Base-by-base conservation (phyloP, 2,329 filamentous ascomycete species). In the Cyclaneusma minus region DNA sequence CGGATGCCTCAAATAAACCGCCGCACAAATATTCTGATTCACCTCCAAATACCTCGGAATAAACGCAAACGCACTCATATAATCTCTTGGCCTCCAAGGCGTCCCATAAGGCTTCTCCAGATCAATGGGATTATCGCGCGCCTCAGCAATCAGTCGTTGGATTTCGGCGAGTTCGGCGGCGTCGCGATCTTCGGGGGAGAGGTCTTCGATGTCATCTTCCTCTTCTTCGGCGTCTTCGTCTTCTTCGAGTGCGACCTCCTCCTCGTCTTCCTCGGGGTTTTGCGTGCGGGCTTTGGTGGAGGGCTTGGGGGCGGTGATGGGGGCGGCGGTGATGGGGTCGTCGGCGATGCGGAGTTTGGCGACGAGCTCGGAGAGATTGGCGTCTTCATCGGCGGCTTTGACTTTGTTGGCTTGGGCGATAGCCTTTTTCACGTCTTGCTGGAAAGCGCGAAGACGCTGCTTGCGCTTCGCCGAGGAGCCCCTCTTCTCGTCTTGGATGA, bases 1-100 rank as follows among this genome's bases (percentile, higher is more conserved):
- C 0, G 89, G 89, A 58, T 98, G 87, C 31, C 89, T 68, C 35
- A 98, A 58, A 51, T 98, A 98, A 21, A 98, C 84, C 7, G 89
- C 89, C 1, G 85, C 77, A 54, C 89, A 98, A 43, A 95, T 79
- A 46, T 85, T 91, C 52, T 92, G 89, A 61, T 95, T 94, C 41
- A 98, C 89, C 57, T 98, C 91, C 33, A 98, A 68, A 52, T 95
- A 98, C 28, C 80, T 64, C 7, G 89, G 89, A 39, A 98, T 84
- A 53, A 93, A 94, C 13, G 85, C 84, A 53, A 98, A 98, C 1
- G 85, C 74, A 27, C 69, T 64, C 80, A 98, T 91, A 54, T 69
- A 95, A 27, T 77, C 66, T 29, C 84, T 67, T 8, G 89, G 89
- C 37, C 65, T 58, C 89, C 89, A 98, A 8, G 89, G 89, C 2